phyloP scores from a whole-genome alignment of 1,139 yeast genomes.

The Debaryomycetaceae sp. region DNA sequence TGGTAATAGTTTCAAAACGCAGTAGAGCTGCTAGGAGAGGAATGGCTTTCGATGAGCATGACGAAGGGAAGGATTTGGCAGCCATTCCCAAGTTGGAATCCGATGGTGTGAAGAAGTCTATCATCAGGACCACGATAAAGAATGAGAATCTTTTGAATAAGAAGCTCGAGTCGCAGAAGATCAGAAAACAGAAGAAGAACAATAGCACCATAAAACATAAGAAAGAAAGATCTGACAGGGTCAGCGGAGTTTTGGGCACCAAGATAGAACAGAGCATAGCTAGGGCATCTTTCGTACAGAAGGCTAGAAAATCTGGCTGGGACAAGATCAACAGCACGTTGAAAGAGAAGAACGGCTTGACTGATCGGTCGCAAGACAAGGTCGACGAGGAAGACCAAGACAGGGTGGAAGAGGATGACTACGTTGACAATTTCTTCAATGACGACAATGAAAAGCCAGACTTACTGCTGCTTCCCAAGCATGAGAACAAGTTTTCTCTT shows the following conservation, averaged over 20 bases:
- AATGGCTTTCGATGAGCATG: constrained; percentile 33
- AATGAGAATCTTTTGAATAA: constrained; percentile 59
- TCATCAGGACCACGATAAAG: constrained; percentile 65
- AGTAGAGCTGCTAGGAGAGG: constrained; percentile 80
- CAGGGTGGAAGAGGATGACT: constrained; percentile 29
- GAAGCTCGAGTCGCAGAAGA: constrained; percentile 47
- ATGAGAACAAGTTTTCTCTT: constrained; percentile 43
- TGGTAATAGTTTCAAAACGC: constrained; percentile 50
- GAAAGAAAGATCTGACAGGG: constrained; percentile 47
- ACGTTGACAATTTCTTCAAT: constrained; percentile 31
- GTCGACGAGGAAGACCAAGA: constrained; percentile 21
- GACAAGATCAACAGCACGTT: constrained; percentile 57
- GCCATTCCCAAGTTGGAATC: constrained; percentile 55
- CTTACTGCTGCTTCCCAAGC: constrained; percentile 6
- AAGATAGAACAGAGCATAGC: constrained; percentile 64
- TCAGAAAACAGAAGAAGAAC: constrained; percentile 30
- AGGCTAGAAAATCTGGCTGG: constrained; percentile 69
- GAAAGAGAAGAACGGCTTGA: constrained; percentile 21
- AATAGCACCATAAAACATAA: constrained; percentile 33
- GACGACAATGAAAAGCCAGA: constrained; percentile 24
- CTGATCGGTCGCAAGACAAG: constrained; percentile 6
- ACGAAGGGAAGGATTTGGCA: constrained; percentile 48
- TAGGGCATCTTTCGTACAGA: constrained; percentile 59
- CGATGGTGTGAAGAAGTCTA: constrained; percentile 57
- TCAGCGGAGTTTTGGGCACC: constrained; percentile 54